Conservation (phyloP, 2,329 filamentous ascomycete species). For the Aspergillus costaricaensis region DNA sequence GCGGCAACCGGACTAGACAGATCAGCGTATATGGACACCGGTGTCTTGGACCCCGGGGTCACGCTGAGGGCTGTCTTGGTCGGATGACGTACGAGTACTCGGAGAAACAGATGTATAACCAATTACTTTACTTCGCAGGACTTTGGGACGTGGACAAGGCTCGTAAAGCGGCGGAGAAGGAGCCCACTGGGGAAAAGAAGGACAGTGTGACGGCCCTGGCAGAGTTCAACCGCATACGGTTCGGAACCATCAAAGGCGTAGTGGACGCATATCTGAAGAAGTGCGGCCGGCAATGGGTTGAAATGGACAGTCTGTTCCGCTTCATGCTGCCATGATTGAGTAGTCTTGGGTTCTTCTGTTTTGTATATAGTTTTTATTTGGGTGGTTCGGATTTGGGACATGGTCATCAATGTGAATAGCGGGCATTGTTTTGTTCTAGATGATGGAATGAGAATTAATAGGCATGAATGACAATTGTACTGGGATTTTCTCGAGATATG, state of each 20-base stretch:
- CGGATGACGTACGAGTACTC: constrained; percentile 84
- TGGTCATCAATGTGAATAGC: constrained; percentile 14
- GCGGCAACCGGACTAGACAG: constrained; percentile 82
- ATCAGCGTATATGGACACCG: constrained; percentile 90
- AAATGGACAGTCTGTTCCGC: constrained; percentile 85
- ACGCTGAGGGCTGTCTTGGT: constrained; percentile 80
- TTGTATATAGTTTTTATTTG: constrained; percentile 27
- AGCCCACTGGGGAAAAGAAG: constrained; percentile 55
- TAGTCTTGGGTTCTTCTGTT: constrained; percentile 19
- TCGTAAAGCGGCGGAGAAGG: constrained; percentile 54
- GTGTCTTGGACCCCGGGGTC: constrained; percentile 83
- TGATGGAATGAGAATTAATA: constrained; percentile 15
- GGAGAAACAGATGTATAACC: constrained; percentile 92
- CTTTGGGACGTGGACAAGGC: constrained; percentile 91
- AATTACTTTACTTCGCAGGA: constrained; percentile 81
- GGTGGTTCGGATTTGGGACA: constrained; percentile 9
- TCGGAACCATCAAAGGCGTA: constrained; percentile 72
- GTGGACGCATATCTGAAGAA: constrained; percentile 85
- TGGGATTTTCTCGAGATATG: background rate
- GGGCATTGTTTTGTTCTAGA: constrained; percentile 12
- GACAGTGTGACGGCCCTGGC: constrained; percentile 71
- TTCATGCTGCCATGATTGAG: constrained; percentile 48
- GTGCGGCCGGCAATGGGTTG: constrained; percentile 88
- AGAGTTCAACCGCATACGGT: constrained; percentile 79
- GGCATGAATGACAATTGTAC: constrained; percentile 13